phyloP scores from a whole-genome alignment of 192 early-diverging fungal genomes.

The Gaertneriomyces sp. region DNA sequence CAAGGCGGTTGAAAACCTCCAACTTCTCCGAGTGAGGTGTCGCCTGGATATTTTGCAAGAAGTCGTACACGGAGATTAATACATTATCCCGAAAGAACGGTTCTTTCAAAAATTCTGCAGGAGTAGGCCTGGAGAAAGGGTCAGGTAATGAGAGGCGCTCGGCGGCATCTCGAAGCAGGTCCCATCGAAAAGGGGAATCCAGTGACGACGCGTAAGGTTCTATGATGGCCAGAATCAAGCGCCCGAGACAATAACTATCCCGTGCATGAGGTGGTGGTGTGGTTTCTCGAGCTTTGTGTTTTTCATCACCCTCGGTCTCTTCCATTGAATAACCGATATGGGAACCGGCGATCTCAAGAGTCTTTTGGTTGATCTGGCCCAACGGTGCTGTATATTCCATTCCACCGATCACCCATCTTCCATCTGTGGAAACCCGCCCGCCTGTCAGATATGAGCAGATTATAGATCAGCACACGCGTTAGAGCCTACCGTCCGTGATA shows the following conservation, averaged over 20 bases:
- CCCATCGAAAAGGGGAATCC: conserved; percentile 28
- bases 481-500: conserved; percentile 11
- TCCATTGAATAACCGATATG: too few species aligned
- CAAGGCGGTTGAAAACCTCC: conserved; percentile 18
- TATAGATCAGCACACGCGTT: background rate
- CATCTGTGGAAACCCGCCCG: background rate
- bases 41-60: conserved; percentile 30
- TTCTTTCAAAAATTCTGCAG: conserved; percentile 17
- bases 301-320: too few species aligned
- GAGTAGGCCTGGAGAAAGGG: conserved; percentile 12
- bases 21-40: too few species aligned
- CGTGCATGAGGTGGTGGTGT: conserved; percentile 19
- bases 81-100: conserved; percentile 38
- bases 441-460: background rate
- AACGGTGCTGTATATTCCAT: conserved; percentile 24
- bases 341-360: too few species aligned
- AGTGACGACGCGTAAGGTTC: conserved; percentile 9
- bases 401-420: conserved; percentile 36
- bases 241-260: conserved; percentile 31
- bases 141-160: conserved; percentile 22
- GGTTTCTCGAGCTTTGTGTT: too few species aligned
- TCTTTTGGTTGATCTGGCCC: too few species aligned
- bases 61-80: conserved; percentile 33
- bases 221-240: conserved; percentile 27
- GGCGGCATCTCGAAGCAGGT: conserved; percentile 25